A percentile compares a stretch with the other conserved stretches of the same genome.
Evolutionary conservation across 2,329 filamentous ascomycete genomes (phyloP).

Genomic region (Aspergillus brunneoviolaceus): DNA sequence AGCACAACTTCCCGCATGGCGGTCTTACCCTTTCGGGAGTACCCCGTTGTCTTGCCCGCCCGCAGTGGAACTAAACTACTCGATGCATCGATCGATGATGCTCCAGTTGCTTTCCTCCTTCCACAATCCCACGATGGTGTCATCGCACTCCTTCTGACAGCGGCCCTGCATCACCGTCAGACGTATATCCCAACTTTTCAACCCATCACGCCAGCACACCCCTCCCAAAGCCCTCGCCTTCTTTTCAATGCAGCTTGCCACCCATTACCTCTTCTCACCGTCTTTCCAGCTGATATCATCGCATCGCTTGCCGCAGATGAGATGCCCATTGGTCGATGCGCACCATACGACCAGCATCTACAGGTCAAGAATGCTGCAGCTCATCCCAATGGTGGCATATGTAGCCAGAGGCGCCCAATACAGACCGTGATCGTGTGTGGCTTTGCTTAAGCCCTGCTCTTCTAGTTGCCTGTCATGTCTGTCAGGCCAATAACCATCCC

Average conservation of each 20-base stretch:
- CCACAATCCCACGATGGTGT: neutral
- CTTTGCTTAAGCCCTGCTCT: slow-evolving; percentile 1
- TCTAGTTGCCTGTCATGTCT: slow-evolving; percentile 1
- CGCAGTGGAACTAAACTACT: too few species aligned
- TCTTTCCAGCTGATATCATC: slow-evolving; percentile 9
- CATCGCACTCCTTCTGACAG: neutral
- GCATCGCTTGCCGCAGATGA: neutral
- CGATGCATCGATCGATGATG: neutral
- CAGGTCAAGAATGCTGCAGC: neutral
- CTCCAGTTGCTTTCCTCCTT: neutral
- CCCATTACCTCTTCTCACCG: slow-evolving; percentile 6
- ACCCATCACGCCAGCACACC: slow-evolving; percentile 2
- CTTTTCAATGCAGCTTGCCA: slow-evolving; percentile 4
- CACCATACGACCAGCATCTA: slow-evolving; percentile 11
- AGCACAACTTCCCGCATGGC: neutral
- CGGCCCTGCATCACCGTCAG: neutral
- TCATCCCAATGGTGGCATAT: slow-evolving; percentile 12
- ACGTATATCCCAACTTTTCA: neutral
- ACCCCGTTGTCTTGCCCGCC: too few species aligned
- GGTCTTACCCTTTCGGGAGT: too few species aligned
- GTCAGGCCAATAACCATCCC: neutral
- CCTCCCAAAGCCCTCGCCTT: neutral
- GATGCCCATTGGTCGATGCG: slow-evolving; percentile 8
- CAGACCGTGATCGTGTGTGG: slow-evolving; percentile 14
- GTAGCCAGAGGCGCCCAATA: slow-evolving; percentile 15